These are phyloP conservation scores for Herpotrichia juniperi DNA, from an alignment of 2,329 filamentous ascomycete species.

Conservation along the genomic window DNA sequence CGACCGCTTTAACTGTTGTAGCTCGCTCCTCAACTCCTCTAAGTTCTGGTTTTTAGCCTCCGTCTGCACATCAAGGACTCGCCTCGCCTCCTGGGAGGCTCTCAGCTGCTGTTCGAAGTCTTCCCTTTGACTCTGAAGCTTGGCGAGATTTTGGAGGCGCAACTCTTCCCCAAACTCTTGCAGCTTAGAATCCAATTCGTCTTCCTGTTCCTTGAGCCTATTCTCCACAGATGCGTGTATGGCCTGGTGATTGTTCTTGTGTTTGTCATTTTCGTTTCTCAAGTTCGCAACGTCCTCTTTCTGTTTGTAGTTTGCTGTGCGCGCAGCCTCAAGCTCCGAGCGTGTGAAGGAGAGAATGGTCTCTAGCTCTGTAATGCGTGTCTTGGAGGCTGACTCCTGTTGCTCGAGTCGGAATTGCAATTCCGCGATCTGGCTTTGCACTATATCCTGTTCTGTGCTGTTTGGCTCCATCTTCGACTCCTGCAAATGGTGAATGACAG, in stretches of 20 bases:
- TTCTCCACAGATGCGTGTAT: slow-evolving; percentile 11
- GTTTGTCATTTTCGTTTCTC: slow-evolving; percentile 21
- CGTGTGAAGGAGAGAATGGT: slow-evolving; percentile 41
- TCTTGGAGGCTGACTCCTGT: slow-evolving; percentile 33
- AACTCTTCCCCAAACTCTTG: slow-evolving; percentile 36
- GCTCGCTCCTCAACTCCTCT: slow-evolving; percentile 19
- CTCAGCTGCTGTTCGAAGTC: slow-evolving; percentile 28
- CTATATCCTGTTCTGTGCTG: slow-evolving; percentile 12
- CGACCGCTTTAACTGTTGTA: slow-evolving; percentile 16
- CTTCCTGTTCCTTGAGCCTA: slow-evolving; percentile 24
- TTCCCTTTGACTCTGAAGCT: slow-evolving; percentile 32
- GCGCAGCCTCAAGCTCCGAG: slow-evolving; percentile 36
- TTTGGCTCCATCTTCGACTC: slow-evolving; percentile 13
- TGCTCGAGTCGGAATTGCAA: slow-evolving; percentile 33
- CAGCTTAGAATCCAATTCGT: slow-evolving; percentile 27
- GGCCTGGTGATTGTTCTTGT: slow-evolving; percentile 16
- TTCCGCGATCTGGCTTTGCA: slow-evolving; percentile 27
- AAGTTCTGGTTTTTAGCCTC: slow-evolving; percentile 18
- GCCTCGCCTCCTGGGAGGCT: slow-evolving; percentile 23
- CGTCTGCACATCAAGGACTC: slow-evolving; percentile 17
- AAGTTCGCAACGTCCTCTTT: slow-evolving; percentile 27
- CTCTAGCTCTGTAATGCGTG: slow-evolving; percentile 42
- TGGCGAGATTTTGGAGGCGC: slow-evolving; percentile 27
- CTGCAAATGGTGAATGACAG: slow-evolving; percentile 38
- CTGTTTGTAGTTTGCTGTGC: slow-evolving; percentile 36